phyloP scores from a whole-genome alignment of 148 eudicot species.

The Persicaria tinctoria region DNA sequence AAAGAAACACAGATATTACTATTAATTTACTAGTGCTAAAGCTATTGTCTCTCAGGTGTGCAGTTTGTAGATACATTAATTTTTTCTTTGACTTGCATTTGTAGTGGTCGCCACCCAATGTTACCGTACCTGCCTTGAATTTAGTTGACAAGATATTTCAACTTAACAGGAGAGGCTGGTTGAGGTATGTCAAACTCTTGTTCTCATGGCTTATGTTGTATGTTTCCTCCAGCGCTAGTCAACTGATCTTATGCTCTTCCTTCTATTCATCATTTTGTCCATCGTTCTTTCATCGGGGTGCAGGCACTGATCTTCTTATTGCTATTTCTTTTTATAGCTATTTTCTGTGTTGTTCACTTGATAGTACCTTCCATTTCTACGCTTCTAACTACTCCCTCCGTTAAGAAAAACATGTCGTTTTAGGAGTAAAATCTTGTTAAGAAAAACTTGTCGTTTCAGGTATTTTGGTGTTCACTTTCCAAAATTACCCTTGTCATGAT shows the following conservation, averaged over 20 bases:
- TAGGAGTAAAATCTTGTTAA: too few relatives aligned
- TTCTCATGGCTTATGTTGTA: not conserved
- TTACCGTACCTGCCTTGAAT: slow-evolving; percentile 78
- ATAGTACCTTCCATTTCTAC: not conserved
- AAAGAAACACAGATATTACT: not conserved
- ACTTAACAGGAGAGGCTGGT: slow-evolving; percentile 95
- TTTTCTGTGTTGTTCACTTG: not conserved
- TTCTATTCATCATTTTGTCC: not conserved
- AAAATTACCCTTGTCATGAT: too few relatives aligned
- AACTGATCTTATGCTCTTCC: not conserved
- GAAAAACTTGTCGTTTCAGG: too few relatives aligned
- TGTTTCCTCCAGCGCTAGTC: not conserved
- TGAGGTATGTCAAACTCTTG: slow-evolving; percentile 46
- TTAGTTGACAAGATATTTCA: slow-evolving; percentile 93
- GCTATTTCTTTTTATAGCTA: not conserved
- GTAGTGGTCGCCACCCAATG: slow-evolving; percentile 98
- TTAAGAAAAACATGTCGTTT: too few relatives aligned
- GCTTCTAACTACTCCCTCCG: not conserved
- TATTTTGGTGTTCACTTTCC: too few relatives aligned
- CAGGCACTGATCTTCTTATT: not conserved
- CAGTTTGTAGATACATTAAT: too few relatives aligned
- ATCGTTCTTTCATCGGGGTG: not conserved
- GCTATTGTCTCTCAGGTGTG: not conserved
- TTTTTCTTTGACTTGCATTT: not conserved
- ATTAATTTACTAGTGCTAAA: not conserved